Percentiles rank a stretch among this genome's conserved stretches.
Evolutionary conservation across 345 rosid genomes (phyloP).

Genomic region (Salix suchowensis): DNA sequence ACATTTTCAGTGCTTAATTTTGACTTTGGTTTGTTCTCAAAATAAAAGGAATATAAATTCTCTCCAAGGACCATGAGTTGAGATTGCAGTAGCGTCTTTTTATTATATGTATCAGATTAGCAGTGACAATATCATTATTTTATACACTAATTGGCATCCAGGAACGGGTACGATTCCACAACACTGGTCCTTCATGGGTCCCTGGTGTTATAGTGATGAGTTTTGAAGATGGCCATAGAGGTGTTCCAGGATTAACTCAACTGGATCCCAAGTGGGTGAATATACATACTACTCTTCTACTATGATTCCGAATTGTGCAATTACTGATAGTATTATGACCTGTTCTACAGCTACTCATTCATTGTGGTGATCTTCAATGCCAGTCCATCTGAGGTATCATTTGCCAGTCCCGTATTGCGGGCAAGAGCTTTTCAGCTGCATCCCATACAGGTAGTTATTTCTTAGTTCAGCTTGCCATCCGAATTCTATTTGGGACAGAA

Average conservation of each 20-base stretch:
- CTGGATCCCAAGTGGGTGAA: conserved; percentile 65
- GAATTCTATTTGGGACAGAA: background rate
- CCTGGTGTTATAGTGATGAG: conserved; percentile 83
- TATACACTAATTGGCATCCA: conserved; percentile 20
- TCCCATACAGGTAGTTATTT: conserved; percentile 61
- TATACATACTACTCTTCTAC: background rate
- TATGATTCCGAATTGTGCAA: background rate
- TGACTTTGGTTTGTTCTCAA: background rate
- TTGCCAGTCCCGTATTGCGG: conserved; percentile 36
- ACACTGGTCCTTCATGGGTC: conserved; percentile 62
- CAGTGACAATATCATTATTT: background rate
- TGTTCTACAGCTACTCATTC: conserved; percentile 51
- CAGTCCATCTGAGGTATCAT: conserved; percentile 55
- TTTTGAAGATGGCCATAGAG: conserved; percentile 76
- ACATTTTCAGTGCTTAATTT: background rate
- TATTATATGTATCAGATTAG: background rate
- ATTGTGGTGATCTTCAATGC: conserved; percentile 67
- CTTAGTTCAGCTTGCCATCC: background rate
- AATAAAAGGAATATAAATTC: background rate
- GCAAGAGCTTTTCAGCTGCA: conserved; percentile 60
- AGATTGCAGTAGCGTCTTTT: background rate
- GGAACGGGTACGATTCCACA: conserved; percentile 72
- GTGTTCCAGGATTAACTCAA: conserved; percentile 53
- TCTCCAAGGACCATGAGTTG: background rate
- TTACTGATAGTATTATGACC: background rate